Base-by-base conservation (phyloP, 2,329 filamentous ascomycete species). In the Torrubiella hemipterigena region DNA sequence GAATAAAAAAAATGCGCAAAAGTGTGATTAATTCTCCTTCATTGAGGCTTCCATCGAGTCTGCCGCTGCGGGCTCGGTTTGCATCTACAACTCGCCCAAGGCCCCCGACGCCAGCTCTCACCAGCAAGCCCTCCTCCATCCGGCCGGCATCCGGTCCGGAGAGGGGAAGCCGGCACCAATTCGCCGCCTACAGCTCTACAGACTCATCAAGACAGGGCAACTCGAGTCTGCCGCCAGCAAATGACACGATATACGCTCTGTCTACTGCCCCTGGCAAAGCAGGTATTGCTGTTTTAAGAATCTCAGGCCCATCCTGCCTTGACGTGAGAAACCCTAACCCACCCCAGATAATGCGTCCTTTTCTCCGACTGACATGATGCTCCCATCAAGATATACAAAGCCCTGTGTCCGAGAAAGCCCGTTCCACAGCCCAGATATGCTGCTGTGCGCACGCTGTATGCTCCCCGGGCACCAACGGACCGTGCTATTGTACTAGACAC, bases 201-300 rank as follows among this genome's bases (percentile, higher is more conserved):
- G 23, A 26, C 12, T 7, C 7, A 4, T 25, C 4, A 31, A 16
- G 14, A 10, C 16, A 29, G 17, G 20, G 25, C 8, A 11, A 26
- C 9, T 31, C 40, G 3, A 31, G 32, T 7, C 38, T 51, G 8
- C 40, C 50, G 3, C 35, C 38, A 4, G 31, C 42, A 8, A 48
- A 45, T 6, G 66, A 73, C 35, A 96, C 89, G 2, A 93, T 98
- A 32, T 96, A 93, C 54, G 91, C 91, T 0, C 61, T 96, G 1
- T 95, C 89, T 0, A 93, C 87, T 1, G 85, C 84, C 1, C 65
- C 80, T 9, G 91, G 89, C 2, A 77, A 77, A 49, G 86, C 85
- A 26, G 91, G 86, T 2, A 94, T 98, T 50, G 89, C 89, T 2
- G 77, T 96, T 21, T 76, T 96, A 31, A 75, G 91, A 11, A 67